Conservation (phyloP, 352 stramenopile genomes). For the Globisporangium lucens region DNA sequence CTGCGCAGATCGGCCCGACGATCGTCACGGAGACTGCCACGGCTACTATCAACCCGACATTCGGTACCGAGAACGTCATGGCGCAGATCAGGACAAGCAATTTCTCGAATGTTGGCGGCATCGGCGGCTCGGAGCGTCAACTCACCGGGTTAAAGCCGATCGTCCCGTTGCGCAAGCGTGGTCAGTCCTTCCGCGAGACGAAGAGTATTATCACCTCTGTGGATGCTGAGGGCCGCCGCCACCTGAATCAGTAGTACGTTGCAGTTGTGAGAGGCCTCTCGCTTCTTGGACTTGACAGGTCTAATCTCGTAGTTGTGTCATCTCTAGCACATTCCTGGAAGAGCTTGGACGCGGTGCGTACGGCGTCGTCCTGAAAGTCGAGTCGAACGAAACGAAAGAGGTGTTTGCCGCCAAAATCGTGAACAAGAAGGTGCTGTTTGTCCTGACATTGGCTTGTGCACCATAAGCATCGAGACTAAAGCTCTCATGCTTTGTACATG, state of each 20-base stretch:
- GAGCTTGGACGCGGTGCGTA: slow-evolving; percentile 76
- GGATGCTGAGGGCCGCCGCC: slow-evolving; percentile 47
- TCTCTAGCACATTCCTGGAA: slow-evolving; percentile 60
- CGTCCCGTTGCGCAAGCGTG: slow-evolving; percentile 54
- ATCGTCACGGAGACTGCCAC: slow-evolving; percentile 16
- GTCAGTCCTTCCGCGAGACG: slow-evolving; percentile 68
- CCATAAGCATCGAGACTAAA: not conserved
- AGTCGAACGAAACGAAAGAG: slow-evolving; percentile 67
- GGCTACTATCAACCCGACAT: slow-evolving; percentile 45
- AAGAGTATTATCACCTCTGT: slow-evolving; percentile 45
- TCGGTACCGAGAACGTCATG: not conserved
- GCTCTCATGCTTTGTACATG: too few relatives aligned
- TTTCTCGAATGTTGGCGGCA: not conserved
- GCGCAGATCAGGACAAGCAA: not conserved
- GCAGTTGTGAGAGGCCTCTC: not conserved
- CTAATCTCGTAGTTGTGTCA: not conserved
- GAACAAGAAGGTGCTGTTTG: slow-evolving; percentile 48
- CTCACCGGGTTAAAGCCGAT: slow-evolving; percentile 55
- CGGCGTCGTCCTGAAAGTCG: slow-evolving; percentile 62
- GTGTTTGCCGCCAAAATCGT: slow-evolving; percentile 74
- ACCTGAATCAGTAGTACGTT: slow-evolving; percentile 80
- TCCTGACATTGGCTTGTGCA: not conserved
- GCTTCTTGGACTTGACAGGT: too few relatives aligned
- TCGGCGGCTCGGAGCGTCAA: slow-evolving; percentile 30
- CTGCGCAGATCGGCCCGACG: not conserved